These are phyloP conservation scores for Biscutella laevigata DNA, from an alignment of 441 rosid genomes.

Conservation along the genomic window DNA sequence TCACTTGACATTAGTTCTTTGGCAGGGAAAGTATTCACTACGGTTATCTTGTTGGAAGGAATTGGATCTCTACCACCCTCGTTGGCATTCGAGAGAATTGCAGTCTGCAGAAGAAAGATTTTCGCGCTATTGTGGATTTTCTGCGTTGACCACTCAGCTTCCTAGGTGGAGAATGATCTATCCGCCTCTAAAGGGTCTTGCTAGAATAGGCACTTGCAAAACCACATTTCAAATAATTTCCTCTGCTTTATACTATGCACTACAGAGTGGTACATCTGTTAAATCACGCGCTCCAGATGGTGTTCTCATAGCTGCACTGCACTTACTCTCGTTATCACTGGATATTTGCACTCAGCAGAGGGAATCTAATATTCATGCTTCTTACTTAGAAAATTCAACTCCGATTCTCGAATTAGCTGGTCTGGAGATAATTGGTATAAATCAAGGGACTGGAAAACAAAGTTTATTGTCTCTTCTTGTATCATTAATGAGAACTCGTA, in stretches of 20 bases:
- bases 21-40: conserved; percentile 83
- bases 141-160: conserved; percentile 76
- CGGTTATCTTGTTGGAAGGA: conserved; percentile 80
- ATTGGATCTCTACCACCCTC: conserved; percentile 91
- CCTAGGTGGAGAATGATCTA: conserved; percentile 79
- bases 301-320: conserved; percentile 70
- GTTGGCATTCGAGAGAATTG: conserved; percentile 84
- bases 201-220: conserved; percentile 77
- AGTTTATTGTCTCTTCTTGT: conserved; percentile 91
- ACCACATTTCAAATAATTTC: conserved; percentile 57
- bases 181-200: conserved; percentile 63
- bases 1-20: conserved; percentile 20
- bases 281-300: conserved; percentile 78
- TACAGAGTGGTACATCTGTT: conserved; percentile 46
- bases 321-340: conserved; percentile 68
- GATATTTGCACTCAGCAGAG: conserved; percentile 61
- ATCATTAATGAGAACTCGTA: conserved; percentile 60
- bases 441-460: conserved; percentile 42
- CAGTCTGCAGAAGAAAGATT: conserved; percentile 97
- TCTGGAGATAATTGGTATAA: conserved; percentile 49
- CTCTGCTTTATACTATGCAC: conserved; percentile 71
- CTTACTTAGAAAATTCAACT: conserved; percentile 28
- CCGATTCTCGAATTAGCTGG: conserved; percentile 52
- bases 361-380: conserved; percentile 29
- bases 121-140: conserved; percentile 56